These are phyloP conservation scores for Rhizopogon sp. DNA, from an alignment of 768 basidiomycete genomes.

Conservation along the genomic window DNA sequence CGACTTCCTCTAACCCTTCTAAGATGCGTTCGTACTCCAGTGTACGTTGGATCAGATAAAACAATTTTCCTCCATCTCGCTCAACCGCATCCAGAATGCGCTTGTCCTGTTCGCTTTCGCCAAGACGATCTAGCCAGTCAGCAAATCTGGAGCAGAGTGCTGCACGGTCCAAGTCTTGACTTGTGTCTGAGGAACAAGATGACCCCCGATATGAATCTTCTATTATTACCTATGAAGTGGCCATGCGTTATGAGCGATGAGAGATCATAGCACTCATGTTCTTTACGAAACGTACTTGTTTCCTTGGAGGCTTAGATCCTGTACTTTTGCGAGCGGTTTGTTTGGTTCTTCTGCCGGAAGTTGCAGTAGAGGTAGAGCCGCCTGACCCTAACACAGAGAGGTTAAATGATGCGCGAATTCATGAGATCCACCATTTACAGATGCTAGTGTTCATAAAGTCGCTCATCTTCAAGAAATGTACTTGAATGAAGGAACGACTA, in stretches of 20 bases:
- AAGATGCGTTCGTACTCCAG: slow-evolving; percentile 15
- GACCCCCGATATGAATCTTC: background rate
- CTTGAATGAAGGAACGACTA: too few species aligned
- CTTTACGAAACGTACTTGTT: background rate
- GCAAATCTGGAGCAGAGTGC: background rate
- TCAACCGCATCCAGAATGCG: slow-evolving; percentile 14
- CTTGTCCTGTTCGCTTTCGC: background rate
- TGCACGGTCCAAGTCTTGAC: background rate
- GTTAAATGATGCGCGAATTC: background rate
- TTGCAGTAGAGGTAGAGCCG: too few species aligned
- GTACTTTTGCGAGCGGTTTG: background rate
- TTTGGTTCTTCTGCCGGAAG: background rate
- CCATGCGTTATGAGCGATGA: too few species aligned
- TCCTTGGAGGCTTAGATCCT: background rate
- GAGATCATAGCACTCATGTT: background rate
- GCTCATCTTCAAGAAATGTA: too few species aligned
- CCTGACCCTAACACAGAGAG: background rate
- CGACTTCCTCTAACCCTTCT: background rate
- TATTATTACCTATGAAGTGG: too few species aligned
- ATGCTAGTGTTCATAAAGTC: background rate
- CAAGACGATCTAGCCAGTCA: background rate
- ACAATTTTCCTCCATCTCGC: slow-evolving; percentile 13
- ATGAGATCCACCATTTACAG: background rate
- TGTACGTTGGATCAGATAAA: slow-evolving; percentile 13
- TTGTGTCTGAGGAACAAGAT: background rate